Evolutionary conservation across 2,329 filamentous ascomycete species (phyloP).

Genomic region (Helotiales sp.): DNA sequence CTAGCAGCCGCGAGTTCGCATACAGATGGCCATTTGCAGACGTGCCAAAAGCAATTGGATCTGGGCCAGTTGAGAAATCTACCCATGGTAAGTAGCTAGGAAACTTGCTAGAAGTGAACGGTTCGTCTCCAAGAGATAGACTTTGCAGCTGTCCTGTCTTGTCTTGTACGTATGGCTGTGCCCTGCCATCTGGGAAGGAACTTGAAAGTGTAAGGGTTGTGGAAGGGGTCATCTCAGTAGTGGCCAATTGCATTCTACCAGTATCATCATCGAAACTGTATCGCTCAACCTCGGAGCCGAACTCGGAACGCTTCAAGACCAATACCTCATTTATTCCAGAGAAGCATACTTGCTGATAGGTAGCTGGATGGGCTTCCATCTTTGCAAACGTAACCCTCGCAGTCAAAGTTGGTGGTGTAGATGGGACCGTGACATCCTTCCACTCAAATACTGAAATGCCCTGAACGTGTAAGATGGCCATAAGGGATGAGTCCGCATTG

Average conservation of each 20-base stretch:
- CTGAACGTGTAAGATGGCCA: constrained; percentile 71
- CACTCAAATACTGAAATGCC: constrained; percentile 71
- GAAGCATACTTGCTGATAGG: constrained; percentile 33
- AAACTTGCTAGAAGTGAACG: constrained; percentile 30
- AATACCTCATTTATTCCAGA: constrained; percentile 24
- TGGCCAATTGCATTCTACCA: constrained; percentile 28
- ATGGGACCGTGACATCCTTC: constrained; percentile 58
- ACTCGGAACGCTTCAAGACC: constrained; percentile 19
- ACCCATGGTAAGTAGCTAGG: constrained; percentile 36
- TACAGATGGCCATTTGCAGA: constrained; percentile 77
- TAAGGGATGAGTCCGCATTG: constrained; percentile 58
- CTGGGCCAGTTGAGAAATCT: constrained; percentile 27
- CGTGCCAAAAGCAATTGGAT: constrained; percentile 53
- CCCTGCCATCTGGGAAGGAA: constrained; percentile 23
- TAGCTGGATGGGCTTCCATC: constrained; percentile 13
- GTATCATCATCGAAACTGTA: constrained; percentile 31
- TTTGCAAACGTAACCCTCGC: constrained; percentile 42
- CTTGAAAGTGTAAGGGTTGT: constrained; percentile 28
- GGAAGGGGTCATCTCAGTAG: constrained; percentile 8
- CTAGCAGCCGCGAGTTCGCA: constrained; percentile 70
- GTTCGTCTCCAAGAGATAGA: constrained; percentile 28
- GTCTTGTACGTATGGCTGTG: constrained; percentile 31
- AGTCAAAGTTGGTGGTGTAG: constrained; percentile 44
- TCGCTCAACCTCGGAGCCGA: constrained; percentile 20
- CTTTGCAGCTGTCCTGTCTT: constrained; percentile 31